Percentiles rank a stretch among this genome's conserved stretches.
Conservation (phyloP, 148 eudicot genomes). For the Beta vulgaris region DNA sequence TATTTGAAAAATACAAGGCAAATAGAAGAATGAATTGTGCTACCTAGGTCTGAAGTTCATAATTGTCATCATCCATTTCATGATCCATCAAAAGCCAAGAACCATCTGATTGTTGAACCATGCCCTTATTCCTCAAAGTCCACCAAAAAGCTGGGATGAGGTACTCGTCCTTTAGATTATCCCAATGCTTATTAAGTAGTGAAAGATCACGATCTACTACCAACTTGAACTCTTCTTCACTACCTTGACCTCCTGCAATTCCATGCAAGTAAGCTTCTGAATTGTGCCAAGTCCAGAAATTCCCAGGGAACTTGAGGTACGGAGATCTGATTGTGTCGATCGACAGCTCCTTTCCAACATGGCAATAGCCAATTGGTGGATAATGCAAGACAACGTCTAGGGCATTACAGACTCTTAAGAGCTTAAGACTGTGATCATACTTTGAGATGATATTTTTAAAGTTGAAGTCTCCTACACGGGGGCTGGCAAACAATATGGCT, state of each 20-base stretch:
- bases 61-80: conserved; percentile 33
- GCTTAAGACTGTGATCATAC: conserved; percentile 28
- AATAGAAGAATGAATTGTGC: no score
- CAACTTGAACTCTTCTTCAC: conserved; percentile 43
- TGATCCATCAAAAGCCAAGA: conserved; percentile 66
- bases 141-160: conserved; percentile 52
- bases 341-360: conserved; percentile 51
- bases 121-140: conserved; percentile 52
- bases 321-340: conserved; percentile 55
- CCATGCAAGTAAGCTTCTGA: conserved; percentile 71
- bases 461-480: conserved; percentile 57
- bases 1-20: no score
- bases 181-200: conserved; percentile 46
- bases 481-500: conserved; percentile 57
- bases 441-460: conserved; percentile 32
- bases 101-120: conserved; percentile 68
- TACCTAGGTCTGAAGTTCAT: no score
- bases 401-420: conserved; percentile 41
- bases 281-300: conserved; percentile 46
- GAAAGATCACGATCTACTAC: conserved; percentile 56
- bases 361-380: conserved; percentile 49
- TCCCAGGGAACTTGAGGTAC: conserved; percentile 57
- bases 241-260: conserved; percentile 58
- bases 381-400: conserved; percentile 52
- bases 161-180: conserved; percentile 49